Evolutionary conservation across 1,139 yeast species (phyloP), one percentile per base, ranked within the genome.

Genomic region (Kodamaea derodonti): DNA sequence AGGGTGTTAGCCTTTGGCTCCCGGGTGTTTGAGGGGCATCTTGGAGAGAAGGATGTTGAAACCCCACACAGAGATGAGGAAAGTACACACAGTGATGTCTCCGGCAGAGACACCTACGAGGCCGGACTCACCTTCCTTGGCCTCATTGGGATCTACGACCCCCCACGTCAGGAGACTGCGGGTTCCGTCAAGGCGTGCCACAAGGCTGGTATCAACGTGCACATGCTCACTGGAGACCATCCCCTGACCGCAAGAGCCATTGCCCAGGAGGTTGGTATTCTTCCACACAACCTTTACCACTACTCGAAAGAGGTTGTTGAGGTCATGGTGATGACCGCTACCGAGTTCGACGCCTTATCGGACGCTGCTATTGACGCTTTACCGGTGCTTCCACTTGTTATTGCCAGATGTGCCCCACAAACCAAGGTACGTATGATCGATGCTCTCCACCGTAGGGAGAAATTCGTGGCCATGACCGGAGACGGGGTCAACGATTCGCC

Each of bases 141-240:
- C 1, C 59, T 73, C 41, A 69, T 69, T 33, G 77, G 77, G 17
- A 65, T 74, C 42, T 65, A 71, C 39, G 79, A 74, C 45, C 80
- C 80, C 25, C 80, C 80, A 20, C 62, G 80, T 37, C 67, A 65
- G 4, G 79, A 73, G 49, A 75, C 75, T 13, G 57, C 59, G 2
- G 58, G 53, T 10, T 60, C 76, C 2, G 72, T 74, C 20, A 58
- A 57, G 37, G 52, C 60, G 37, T 73, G 79, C 46, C 67, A 68
- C 45, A 56, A 52, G 36, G 80, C 80, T 7, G 80, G 80, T 11
- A 69, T 74, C 36, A 67, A 72, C 35, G 77, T 74, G 20, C 72
- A 69, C 39, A 73, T 74, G 60, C 61, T 74, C 34, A 74, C 80
- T 29, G 80, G 80, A 33, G 80, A 74, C 47, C 73, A 72, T 42